These are phyloP conservation scores for Nemania abortiva DNA, from an alignment of 2,329 filamentous ascomycete species.

Conservation along the genomic window DNA sequence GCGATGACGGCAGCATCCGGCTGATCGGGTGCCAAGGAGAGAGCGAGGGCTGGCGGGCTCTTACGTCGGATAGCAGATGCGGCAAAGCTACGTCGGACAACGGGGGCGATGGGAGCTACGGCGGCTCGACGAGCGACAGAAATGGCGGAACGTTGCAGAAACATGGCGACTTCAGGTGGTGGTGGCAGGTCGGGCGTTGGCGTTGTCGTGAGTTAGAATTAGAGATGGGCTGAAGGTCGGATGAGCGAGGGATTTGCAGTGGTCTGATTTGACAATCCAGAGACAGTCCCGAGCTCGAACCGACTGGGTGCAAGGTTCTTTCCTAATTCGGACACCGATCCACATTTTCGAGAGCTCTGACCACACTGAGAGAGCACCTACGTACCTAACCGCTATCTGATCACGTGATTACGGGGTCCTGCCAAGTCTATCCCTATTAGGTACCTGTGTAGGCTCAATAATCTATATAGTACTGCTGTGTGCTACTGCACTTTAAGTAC, in stretches of 20 bases:
- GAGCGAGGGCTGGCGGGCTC: constrained; percentile 48
- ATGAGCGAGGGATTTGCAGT: constrained; percentile 59
- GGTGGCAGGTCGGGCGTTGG: constrained; percentile 27
- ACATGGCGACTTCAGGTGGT: constrained; percentile 62
- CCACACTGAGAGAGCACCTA: background rate
- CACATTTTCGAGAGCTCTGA: constrained; percentile 37
- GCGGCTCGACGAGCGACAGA: constrained; percentile 71
- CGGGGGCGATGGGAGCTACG: constrained; percentile 64
- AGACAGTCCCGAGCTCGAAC: constrained; percentile 33
- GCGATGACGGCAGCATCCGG: constrained; percentile 35
- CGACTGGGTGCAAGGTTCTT: constrained; percentile 32
- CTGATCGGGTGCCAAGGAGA: constrained; percentile 38
- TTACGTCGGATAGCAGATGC: constrained; percentile 73
- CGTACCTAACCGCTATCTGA: background rate
- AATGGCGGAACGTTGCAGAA: constrained; percentile 72
- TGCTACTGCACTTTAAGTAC: too few relatives aligned
- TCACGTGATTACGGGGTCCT: constrained; percentile 8
- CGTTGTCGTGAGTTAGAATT: constrained; percentile 21
- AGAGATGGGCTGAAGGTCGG: constrained; percentile 29
- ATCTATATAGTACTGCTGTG: too few relatives aligned
- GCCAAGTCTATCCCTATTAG: too few relatives aligned
- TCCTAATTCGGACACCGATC: constrained; percentile 38
- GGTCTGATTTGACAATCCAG: constrained; percentile 58
- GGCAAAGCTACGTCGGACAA: constrained; percentile 69
- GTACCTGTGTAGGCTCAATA: too few relatives aligned